phyloP scores from a whole-genome alignment of 352 stramenopile species.

The Thalassiosira mediterranea region DNA sequence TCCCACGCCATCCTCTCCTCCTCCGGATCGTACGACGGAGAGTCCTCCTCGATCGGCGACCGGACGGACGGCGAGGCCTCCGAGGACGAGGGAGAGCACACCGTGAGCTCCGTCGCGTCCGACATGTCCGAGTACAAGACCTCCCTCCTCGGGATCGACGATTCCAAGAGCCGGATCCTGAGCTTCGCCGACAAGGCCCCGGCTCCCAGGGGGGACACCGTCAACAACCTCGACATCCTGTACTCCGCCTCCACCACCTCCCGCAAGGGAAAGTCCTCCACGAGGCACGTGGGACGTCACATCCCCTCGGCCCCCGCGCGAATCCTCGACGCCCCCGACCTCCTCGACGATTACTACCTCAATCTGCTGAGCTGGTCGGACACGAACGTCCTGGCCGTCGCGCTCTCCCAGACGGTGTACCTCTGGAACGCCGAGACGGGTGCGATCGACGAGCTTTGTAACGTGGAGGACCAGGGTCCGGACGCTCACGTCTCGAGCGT shows the following conservation, averaged over 20 bases:
- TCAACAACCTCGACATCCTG: constrained; percentile 95
- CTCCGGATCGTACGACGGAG: constrained; percentile 31
- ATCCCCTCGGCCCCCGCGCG: constrained; percentile 95
- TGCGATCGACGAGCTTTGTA: constrained; percentile 93
- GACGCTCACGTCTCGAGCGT: constrained; percentile 98
- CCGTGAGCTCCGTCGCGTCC: constrained; percentile 39
- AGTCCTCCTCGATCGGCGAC: constrained; percentile 40
- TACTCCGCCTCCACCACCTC: constrained; percentile 88
- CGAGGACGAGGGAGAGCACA: constrained; percentile 44
- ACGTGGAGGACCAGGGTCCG: constrained; percentile 84
- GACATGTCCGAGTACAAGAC: constrained; percentile 54
- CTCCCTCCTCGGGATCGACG: constrained; percentile 47
- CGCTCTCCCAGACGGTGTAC: constrained; percentile 96
- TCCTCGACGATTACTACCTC: constrained; percentile 99
- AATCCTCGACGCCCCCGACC: constrained; percentile 97
- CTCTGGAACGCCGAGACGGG: constrained; percentile 97
- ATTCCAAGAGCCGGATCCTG: constrained; percentile 89
- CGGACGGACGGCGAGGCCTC: constrained; percentile 39
- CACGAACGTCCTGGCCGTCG: constrained; percentile 97
- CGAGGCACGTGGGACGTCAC: constrained; percentile 87
- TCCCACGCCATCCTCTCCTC: constrained; percentile 61
- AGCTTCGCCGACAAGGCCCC: constrained; percentile 97
- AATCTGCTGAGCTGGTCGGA: constrained; percentile 97
- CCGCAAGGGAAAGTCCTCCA: constrained; percentile 84
- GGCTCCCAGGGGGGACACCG: constrained; percentile 92